Evolutionary conservation across 1,284 basidiomycete species (phyloP).

Genomic region (Leccinum pachyderme): DNA sequence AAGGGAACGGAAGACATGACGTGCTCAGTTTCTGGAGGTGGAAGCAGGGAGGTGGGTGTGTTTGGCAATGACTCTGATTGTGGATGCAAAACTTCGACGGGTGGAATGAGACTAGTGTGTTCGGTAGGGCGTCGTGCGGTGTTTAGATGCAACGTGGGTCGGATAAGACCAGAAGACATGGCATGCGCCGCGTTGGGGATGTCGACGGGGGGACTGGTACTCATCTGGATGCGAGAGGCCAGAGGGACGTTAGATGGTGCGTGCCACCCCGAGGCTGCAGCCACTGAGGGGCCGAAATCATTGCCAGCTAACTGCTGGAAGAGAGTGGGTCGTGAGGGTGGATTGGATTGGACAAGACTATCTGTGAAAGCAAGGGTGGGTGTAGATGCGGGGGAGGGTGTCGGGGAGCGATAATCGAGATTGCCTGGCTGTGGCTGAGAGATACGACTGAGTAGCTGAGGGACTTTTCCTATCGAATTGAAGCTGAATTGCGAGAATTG

Average conservation of each 20-base stretch:
- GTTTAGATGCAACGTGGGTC: neutral
- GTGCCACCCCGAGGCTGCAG: neutral
- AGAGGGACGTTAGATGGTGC: conserved; percentile 11
- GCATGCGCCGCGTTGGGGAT: neutral
- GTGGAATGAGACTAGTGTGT: conserved; percentile 26
- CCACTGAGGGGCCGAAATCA: neutral
- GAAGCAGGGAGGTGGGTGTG: conserved; percentile 9
- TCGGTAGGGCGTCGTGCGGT: neutral
- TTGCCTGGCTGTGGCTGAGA: conserved; percentile 33
- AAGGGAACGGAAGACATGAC: neutral
- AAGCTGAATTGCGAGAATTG: conserved; percentile 44
- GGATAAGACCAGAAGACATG: neutral
- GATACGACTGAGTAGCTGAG: conserved; percentile 46
- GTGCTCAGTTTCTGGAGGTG: neutral
- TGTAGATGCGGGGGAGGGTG: conserved; percentile 24
- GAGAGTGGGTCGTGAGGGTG: conserved; percentile 25
- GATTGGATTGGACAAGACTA: conserved; percentile 3
- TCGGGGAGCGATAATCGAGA: conserved; percentile 28
- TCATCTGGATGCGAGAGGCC: conserved; percentile 31
- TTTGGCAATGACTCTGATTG: conserved; percentile 18
- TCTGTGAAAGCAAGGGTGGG: conserved; percentile 1
- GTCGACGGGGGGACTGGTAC: conserved; percentile 1
- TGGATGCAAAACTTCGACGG: conserved; percentile 28
- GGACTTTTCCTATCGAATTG: conserved; percentile 45
- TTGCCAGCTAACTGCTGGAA: conserved; percentile 20